phyloP scores from a whole-genome alignment of 192 early-diverging fungal genomes.

The Coemansia sp. region DNA sequence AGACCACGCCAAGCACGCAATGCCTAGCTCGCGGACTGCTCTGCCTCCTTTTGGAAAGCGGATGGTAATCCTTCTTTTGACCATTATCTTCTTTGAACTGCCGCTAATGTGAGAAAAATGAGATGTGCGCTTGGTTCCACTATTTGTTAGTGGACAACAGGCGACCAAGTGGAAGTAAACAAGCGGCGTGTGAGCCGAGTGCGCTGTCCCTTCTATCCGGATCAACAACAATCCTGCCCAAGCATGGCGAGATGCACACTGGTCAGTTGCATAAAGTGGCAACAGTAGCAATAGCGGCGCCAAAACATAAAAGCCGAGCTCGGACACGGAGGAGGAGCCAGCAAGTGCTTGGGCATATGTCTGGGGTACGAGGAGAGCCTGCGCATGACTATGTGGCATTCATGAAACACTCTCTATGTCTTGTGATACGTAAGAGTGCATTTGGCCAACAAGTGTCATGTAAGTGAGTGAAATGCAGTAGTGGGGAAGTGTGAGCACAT shows the following conservation, averaged over 20 bases:
- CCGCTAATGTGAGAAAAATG: background rate
- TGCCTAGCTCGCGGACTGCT: conserved; percentile 5
- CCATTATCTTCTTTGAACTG: background rate
- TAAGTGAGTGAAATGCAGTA: background rate
- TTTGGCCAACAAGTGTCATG: background rate
- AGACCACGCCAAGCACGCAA: conserved; percentile 3
- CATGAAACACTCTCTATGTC: background rate
- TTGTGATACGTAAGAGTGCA: too few relatives aligned
- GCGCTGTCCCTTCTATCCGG: background rate
- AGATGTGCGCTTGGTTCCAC: background rate
- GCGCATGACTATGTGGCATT: background rate
- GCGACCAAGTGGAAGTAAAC: background rate
- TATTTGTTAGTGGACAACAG: background rate
- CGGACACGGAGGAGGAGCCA: background rate
- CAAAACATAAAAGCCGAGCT: background rate
- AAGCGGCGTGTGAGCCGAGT: background rate
- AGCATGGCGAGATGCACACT: background rate
- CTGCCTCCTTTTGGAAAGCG: background rate
- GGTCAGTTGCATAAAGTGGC: background rate
- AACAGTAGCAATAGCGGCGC: background rate
- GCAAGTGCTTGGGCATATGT: background rate
- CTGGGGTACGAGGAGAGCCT: background rate
- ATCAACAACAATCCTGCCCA: background rate
- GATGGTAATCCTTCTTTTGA: background rate
- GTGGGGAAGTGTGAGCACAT: conserved; percentile 4